phyloP scores from a whole-genome alignment of 441 rosid genomes.

The Manihot esculenta region DNA sequence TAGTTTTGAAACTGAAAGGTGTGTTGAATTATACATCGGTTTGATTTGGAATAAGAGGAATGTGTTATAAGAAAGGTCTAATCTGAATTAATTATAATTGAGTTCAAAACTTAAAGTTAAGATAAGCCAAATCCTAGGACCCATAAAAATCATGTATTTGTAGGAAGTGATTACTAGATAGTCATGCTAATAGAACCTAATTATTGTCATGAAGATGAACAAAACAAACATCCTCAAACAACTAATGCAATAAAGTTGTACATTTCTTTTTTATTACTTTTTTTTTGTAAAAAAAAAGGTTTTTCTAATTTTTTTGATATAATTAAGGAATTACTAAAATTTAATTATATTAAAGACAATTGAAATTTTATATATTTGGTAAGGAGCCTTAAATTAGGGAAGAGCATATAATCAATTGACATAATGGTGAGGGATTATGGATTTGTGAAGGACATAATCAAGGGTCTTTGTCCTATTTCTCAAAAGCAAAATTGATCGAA shows the following conservation, averaged over 20 bases:
- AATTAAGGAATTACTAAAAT: not conserved
- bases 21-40: too few species aligned
- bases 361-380: not conserved
- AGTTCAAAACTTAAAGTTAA: slow-evolving; percentile 9
- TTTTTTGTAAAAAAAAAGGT: too few species aligned
- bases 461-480: slow-evolving; percentile 16
- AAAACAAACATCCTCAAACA: slow-evolving; percentile 9
- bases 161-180: slow-evolving; percentile 20
- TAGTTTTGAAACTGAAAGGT: too few species aligned
- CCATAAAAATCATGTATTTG: slow-evolving; percentile 24
- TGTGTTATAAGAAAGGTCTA: too few species aligned
- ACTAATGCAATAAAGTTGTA: not conserved
- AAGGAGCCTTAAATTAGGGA: not conserved
- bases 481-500: not conserved
- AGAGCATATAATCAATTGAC: not conserved
- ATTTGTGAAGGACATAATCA: not conserved
- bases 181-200: slow-evolving; percentile 21
- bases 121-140: slow-evolving; percentile 8
- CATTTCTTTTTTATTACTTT: not conserved
- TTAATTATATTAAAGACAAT: too few species aligned
- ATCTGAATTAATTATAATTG: slow-evolving; percentile 8
- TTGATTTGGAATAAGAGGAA: too few species aligned
- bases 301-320: not conserved
- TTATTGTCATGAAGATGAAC: slow-evolving; percentile 5
- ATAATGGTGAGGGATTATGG: not conserved